Conservation (phyloP, 345 rosid species). For the Salix arbutifolia region DNA sequence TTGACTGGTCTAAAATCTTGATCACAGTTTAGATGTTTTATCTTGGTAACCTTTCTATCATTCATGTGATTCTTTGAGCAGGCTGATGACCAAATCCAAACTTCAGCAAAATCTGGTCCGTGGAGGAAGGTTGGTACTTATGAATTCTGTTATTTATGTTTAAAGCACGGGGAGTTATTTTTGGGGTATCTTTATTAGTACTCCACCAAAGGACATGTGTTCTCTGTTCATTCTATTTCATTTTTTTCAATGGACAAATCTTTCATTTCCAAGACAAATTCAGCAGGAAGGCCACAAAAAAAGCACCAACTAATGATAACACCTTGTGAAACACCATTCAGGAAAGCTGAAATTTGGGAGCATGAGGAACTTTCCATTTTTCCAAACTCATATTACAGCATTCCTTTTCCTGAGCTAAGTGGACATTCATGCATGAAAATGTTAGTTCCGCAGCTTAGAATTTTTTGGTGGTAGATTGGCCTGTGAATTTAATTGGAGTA, state of each 20-base stretch:
- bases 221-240: background rate
- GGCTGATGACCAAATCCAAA: slow-evolving; percentile 25
- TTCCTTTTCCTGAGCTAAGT: background rate
- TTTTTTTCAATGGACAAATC: background rate
- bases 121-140: slow-evolving; percentile 34
- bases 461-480: background rate
- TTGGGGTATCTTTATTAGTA: background rate
- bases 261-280: background rate
- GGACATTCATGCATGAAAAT: background rate
- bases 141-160: background rate
- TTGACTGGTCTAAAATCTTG: background rate
- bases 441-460: background rate
- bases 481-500: background rate
- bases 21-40: background rate
- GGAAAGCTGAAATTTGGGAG: background rate
- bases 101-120: slow-evolving; percentile 30
- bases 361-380: background rate
- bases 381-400: background rate
- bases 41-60: background rate
- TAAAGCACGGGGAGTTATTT: background rate
- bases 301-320: background rate
- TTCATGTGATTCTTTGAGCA: slow-evolving; percentile 7
- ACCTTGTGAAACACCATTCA: background rate
- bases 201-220: background rate
- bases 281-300: background rate